Evolutionary conservation across 2,329 filamentous ascomycete genomes (phyloP).

Genomic region (Colletotrichum brevisporum): DNA sequence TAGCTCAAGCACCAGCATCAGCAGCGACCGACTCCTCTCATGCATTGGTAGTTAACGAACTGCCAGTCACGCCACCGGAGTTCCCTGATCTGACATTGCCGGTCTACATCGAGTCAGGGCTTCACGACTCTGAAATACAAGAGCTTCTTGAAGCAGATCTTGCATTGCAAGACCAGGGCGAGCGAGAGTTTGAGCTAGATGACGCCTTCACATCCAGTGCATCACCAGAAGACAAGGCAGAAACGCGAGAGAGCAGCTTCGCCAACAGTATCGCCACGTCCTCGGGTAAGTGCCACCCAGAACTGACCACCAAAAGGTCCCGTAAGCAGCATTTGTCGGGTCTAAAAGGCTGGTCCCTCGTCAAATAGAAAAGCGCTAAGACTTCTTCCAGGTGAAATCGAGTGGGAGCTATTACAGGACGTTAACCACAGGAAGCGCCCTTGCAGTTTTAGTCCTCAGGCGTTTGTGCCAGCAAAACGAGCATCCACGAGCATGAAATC

Average conservation of each 20-base stretch:
- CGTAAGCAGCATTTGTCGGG: too few species aligned
- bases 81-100: conserved; percentile 9
- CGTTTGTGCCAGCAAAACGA: not conserved
- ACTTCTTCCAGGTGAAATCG: not conserved
- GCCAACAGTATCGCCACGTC: not conserved
- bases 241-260: conserved; percentile 10
- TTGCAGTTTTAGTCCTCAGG: not conserved
- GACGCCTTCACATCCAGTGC: not conserved
- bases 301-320: too few species aligned
- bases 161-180: conserved; percentile 4
- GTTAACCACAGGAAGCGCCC: not conserved
- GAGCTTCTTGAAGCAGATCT: conserved; percentile 17
- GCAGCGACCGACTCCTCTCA: conserved; percentile 2
- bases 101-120: conserved; percentile 5
- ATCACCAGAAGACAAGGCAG: not conserved
- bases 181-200: not conserved
- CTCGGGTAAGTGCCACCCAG: conserved; percentile 5
- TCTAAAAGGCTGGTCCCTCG: too few species aligned
- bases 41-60: not conserved
- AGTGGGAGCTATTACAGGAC: conserved; percentile 1
- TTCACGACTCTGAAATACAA: conserved; percentile 11
- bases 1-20: not conserved
- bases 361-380: not conserved
- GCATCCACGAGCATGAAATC: not conserved
- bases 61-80: not conserved